These are phyloP conservation scores for Pseudoperonospora humuli DNA, from an alignment of 352 stramenopile genomes.

Conservation along the genomic window DNA sequence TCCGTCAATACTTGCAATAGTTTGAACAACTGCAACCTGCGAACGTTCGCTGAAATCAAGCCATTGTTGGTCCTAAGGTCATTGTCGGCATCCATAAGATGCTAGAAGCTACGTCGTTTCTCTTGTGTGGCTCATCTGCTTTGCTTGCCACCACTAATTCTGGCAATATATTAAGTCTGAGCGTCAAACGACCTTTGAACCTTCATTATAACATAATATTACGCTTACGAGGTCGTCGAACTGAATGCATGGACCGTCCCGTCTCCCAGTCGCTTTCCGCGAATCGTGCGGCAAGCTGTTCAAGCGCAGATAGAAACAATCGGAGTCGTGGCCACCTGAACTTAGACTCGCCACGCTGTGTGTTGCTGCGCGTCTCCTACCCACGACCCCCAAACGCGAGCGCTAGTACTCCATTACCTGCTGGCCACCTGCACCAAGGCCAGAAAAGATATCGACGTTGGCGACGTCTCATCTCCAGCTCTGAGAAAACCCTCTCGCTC, in stretches of 20 bases:
- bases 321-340: neutral
- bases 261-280: conserved; percentile 12
- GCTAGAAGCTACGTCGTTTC: conserved; percentile 3
- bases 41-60: conserved; percentile 8
- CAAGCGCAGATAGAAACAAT: neutral
- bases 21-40: neutral
- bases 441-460: conserved; percentile 16
- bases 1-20: neutral
- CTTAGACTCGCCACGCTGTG: neutral
- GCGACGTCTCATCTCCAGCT: conserved; percentile 5
- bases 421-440: conserved; percentile 5
- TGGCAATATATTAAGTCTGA: neutral
- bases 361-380: conserved; percentile 4
- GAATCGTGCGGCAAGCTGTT: conserved; percentile 7
- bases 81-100: too few relatives aligned
- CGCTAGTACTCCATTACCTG: neutral
- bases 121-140: too few relatives aligned
- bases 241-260: conserved; percentile 11
- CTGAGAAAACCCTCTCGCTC: conserved; percentile 8
- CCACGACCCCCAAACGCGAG: neutral
- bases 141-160: neutral
- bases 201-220: too few relatives aligned
- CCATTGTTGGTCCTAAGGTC: too few relatives aligned
- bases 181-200: too few relatives aligned
- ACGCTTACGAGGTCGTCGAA: neutral